phyloP scores from a whole-genome alignment of 1,284 basidiomycete genomes.

The Mycosarcoma mackinlayi region DNA sequence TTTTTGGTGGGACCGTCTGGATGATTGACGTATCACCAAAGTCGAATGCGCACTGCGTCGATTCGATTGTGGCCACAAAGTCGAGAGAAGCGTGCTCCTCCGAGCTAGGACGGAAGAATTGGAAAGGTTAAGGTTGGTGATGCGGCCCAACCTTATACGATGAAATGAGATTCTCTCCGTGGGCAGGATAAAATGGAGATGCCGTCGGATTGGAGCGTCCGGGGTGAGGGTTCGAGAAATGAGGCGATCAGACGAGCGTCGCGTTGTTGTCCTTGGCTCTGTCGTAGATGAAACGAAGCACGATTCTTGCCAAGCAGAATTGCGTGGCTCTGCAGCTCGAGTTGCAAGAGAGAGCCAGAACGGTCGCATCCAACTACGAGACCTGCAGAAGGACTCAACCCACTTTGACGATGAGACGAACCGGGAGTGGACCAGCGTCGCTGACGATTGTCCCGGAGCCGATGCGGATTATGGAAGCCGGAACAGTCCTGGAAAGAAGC shows the following conservation, averaged over 20 bases:
- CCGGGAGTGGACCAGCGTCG: not conserved
- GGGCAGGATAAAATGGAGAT: conserved; percentile 9
- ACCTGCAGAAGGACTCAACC: conserved; percentile 4
- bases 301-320: conserved; percentile 8
- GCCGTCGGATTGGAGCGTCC: conserved; percentile 33
- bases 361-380: conserved; percentile 8
- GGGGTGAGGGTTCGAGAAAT: not conserved
- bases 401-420: conserved; percentile 3
- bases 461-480: not conserved
- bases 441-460: not conserved
- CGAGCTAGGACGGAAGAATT: conserved; percentile 1
- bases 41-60: conserved; percentile 1
- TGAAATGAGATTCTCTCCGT: conserved; percentile 30
- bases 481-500: no score
- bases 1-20: conserved; percentile 26
- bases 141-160: conserved; percentile 28
- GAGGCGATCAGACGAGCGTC: conserved; percentile 16
- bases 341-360: conserved; percentile 15
- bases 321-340: conserved; percentile 16
- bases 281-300: conserved; percentile 13
- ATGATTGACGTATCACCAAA: not conserved
- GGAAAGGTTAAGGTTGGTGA: conserved; percentile 33
- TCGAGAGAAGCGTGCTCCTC: not conserved
- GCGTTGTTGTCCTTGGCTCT: conserved; percentile 14
- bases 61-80: conserved; percentile 11